Base-by-base conservation (phyloP, 805 yeast species). In the Ogataea wickerhamii region DNA sequence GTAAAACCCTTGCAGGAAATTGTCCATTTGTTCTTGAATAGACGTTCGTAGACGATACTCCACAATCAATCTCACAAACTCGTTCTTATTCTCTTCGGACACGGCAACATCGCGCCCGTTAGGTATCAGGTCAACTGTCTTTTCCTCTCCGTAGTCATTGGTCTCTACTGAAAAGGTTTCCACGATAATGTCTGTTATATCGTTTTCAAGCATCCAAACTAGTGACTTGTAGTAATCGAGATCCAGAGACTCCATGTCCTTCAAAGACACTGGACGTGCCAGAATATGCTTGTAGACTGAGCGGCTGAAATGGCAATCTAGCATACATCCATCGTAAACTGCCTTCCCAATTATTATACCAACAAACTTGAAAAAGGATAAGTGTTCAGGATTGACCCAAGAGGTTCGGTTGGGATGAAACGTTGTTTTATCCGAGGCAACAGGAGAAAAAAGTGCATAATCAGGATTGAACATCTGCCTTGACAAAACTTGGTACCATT, bases 381-480 rank as follows among this genome's bases (percentile, higher is more conserved):
- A 64, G 62, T 89, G 96, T 55, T 89, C 96, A 0, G 96, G 96
- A 53, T 91, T 88, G 23, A 87, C 86, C 69, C 87, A 85, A 0
- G 96, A 87, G 0, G 94, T 81, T 45, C 96, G 68, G 56, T 91
- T 91, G 3, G 98, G 97, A 60, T 91, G 97, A 72, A 88, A 93
- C 0, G 97, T 87, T 0, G 96, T 87, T 47, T 82, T 82, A 53
- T 91, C 98, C 6, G 95, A 77, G 0, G 95, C 85, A 30, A 88
- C 95, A 0, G 98, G 96, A 1, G 83, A 70, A 58, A 91, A 93
- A 45, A 93, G 66, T 0, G 96, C 97, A 64, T 88, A 88, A 53
- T 87, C 95, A 0, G 98, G 94, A 57, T 91, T 88, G 65, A 93
- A 87, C 87, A 93, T 89, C 58, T 91, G 97, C 45, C 96, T 72